A percentile compares a stretch with the other conserved stretches of the same genome.
Evolutionary conservation across 768 basidiomycete species (phyloP).

Genomic region (Cystofilobasidium capitatum): DNA sequence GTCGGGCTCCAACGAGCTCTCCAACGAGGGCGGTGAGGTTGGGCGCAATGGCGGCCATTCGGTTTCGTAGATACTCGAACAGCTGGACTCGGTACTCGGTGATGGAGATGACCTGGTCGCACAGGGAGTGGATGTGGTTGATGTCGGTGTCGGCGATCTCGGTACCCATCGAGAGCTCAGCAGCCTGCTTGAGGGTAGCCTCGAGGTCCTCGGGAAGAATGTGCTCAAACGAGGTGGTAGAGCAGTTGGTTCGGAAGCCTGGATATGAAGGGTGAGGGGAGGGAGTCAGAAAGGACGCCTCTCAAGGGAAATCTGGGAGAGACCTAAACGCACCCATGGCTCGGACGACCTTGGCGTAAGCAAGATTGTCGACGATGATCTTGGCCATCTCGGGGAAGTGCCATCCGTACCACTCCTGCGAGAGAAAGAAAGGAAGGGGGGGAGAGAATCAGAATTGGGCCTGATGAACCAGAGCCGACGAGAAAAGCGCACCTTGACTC

Average conservation of each 20-base stretch:
- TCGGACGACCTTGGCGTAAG: constrained; percentile 88
- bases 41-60: constrained; percentile 96
- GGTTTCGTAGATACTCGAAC: constrained; percentile 89
- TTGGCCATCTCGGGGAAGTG: constrained; percentile 99
- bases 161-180: constrained; percentile 98
- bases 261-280: background rate
- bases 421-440: background rate
- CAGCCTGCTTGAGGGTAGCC: constrained; percentile 83
- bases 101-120: constrained; percentile 97
- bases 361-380: constrained; percentile 92
- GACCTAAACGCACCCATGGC: constrained; percentile 59
- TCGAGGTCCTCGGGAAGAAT: constrained; percentile 97
- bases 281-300: background rate
- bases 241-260: constrained; percentile 93
- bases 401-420: constrained; percentile 99
- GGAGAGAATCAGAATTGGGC: constrained; percentile 1
- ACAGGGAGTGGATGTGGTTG: constrained; percentile 88
- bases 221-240: constrained; percentile 70
- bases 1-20: constrained; percentile 63
- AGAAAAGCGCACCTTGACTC: constrained; percentile 68
- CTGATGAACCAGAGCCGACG: constrained; percentile 1
- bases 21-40: constrained; percentile 81
- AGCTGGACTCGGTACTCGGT: constrained; percentile 88
- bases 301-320: background rate
- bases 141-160: constrained; percentile 97